Conservation (phyloP, 768 basidiomycete species). For the Lactarius trivialis region DNA sequence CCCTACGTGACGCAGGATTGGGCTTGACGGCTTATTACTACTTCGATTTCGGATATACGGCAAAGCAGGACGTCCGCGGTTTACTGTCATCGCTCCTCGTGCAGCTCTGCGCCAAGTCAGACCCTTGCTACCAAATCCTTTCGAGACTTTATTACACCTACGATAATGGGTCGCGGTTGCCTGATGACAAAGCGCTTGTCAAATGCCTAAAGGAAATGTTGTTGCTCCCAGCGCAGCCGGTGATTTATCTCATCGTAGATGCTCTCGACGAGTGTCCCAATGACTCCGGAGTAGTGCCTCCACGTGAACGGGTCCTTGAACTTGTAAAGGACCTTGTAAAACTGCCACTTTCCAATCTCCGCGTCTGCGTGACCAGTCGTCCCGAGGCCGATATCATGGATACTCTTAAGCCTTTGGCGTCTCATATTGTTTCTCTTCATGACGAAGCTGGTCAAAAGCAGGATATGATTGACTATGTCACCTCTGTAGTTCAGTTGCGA, state of each 20-base stretch:
- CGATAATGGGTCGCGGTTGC: background rate
- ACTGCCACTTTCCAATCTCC: background rate
- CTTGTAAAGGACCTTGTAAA: background rate
- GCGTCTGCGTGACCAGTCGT: slow-evolving; percentile 8
- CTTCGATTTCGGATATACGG: background rate
- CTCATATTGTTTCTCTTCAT: background rate
- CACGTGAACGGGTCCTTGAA: background rate
- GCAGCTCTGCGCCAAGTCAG: slow-evolving; percentile 1
- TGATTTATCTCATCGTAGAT: background rate
- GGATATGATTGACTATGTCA: background rate
- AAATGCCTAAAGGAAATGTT: background rate
- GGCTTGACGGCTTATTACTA: background rate
- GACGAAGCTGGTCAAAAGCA: background rate
- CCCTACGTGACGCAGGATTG: background rate
- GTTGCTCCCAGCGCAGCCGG: background rate
- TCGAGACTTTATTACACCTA: background rate
- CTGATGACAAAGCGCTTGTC: background rate
- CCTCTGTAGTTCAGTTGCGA: background rate
- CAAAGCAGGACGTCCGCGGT: background rate
- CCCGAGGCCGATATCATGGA: background rate
- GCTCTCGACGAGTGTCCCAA: slow-evolving; percentile 10
- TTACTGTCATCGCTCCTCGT: background rate
- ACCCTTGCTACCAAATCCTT: background rate
- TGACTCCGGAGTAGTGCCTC: background rate
- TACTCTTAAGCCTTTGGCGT: background rate